Evolutionary conservation across 805 yeast genomes (phyloP), one percentile per base, ranked within the genome.

Genomic region (Tetrapisispora pingtungensis): DNA sequence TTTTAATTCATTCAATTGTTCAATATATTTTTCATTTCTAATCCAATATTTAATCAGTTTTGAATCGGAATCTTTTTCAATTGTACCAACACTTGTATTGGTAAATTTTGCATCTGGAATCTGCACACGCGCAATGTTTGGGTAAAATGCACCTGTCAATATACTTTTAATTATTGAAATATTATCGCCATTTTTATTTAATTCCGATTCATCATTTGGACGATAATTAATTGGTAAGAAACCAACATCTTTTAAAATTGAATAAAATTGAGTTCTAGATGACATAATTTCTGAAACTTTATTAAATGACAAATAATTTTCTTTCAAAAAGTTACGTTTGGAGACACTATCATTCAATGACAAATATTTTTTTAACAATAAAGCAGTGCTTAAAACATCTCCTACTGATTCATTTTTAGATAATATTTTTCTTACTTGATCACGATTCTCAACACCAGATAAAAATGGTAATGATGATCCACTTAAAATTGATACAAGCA

Each of bases 41-140:
- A 83, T 72, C 84, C 88, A 88, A 42, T 79, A 77, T 57, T 80
- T 82, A 46, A 82, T 81, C 46, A 72, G 68, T 45, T 71, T 74
- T 2, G 89, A 84, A 56, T 89, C 96, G 0, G 88, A 84, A 54
- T 89, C 96, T n/a, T 78, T 71, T 43, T 84, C 89, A 36, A 90
- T 73, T 0, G 97, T 75, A 19, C 98, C 98, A 0, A 79, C 72
- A 30, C 80, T 67, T 1, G 86, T 77, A 32, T 79, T 74, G 36
- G 78, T 65, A 59, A 67, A 90, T 55, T 84, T 85, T 3, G 89
- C 77, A 48, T 86, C 88, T 0, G 97, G 97, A 18, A 77, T 67
- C 54, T 83, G 87, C 3, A 87, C 84, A 49, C 86, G 71, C 0
- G 93, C 89, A 30, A 87, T 69, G 44, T 84, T 82, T 0, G 97